Evolutionary conservation across 805 yeast species (phyloP).

Genomic region (Kurtzmaniella fragi): DNA sequence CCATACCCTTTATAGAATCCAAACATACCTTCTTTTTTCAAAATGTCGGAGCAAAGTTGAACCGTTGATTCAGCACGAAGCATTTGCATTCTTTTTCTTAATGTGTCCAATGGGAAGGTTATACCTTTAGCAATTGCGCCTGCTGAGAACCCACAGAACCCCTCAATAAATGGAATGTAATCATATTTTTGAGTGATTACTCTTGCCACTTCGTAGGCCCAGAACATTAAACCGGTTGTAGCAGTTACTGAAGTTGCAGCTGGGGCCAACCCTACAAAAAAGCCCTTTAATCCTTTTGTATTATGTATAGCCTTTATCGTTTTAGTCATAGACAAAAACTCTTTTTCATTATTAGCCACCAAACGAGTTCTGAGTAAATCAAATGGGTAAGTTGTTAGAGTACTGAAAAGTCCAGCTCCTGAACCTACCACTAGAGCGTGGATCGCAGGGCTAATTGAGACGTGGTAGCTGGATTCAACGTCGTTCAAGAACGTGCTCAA

Average conservation of each 20-base stretch:
- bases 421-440: slow-evolving; percentile 65
- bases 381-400: slow-evolving; percentile 76
- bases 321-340: slow-evolving; percentile 33
- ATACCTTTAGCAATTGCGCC: slow-evolving; percentile 69
- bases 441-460: slow-evolving; percentile 25
- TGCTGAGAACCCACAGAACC: slow-evolving; percentile 66
- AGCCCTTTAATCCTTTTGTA: slow-evolving; percentile 38
- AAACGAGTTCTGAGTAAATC: slow-evolving; percentile 85
- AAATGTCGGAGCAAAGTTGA: slow-evolving; percentile 32
- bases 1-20: slow-evolving; percentile 75
- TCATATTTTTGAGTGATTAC: slow-evolving; percentile 21
- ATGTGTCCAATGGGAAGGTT: slow-evolving; percentile 82
- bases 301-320: slow-evolving; percentile 21
- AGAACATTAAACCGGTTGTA: slow-evolving; percentile 71
- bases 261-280: slow-evolving; percentile 46
- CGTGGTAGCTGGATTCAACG: slow-evolving; percentile 14
- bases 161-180: slow-evolving; percentile 40
- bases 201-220: slow-evolving; percentile 54
- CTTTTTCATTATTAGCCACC: slow-evolving; percentile 52
- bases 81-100: slow-evolving; percentile 76
- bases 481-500: slow-evolving; percentile 42
- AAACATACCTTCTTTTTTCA: slow-evolving; percentile 50
- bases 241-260: slow-evolving; percentile 61
- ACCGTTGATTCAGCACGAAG: slow-evolving; percentile 12
- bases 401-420: slow-evolving; percentile 70